These are phyloP conservation scores for Fraxinus quadrangulata DNA, from an alignment of 257 asterid species.

Conservation along the genomic window DNA sequence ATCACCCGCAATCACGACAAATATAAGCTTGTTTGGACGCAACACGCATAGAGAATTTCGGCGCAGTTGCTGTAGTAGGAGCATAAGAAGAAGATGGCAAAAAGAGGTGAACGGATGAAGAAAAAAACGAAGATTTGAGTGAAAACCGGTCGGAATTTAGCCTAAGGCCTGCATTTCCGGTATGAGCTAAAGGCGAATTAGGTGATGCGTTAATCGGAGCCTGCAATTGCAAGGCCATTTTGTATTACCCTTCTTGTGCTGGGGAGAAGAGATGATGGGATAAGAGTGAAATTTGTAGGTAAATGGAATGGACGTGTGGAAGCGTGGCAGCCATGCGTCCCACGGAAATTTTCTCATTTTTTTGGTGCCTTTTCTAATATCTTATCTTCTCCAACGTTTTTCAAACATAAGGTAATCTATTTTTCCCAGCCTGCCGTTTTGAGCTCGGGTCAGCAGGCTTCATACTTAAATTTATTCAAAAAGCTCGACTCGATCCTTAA, in stretches of 20 bases:
- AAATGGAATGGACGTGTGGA: conserved; percentile 23
- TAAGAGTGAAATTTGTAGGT: conserved; percentile 31
- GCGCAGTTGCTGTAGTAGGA: conserved; percentile 51
- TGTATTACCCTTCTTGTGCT: background rate
- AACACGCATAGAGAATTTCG: conserved; percentile 72
- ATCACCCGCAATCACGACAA: conserved; percentile 98
- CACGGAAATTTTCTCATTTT: conserved; percentile 37
- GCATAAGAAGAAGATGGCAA: conserved; percentile 34
- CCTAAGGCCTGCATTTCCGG: conserved; percentile 53
- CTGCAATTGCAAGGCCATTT: conserved; percentile 55
- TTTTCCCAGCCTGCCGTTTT: too few species aligned
- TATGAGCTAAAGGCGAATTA: conserved; percentile 29
- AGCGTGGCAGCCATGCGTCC: conserved; percentile 77
- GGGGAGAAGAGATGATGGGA: conserved; percentile 32
- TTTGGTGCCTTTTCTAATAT: conserved; percentile 24
- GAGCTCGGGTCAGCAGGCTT: too few species aligned
- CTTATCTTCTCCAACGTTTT: conserved; percentile 15
- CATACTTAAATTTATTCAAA: too few species aligned
- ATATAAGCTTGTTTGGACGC: conserved; percentile 87
- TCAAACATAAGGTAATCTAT: too few species aligned
- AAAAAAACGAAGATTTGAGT: conserved; percentile 63
- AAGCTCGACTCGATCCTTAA: too few species aligned
- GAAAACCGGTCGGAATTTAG: conserved; percentile 42
- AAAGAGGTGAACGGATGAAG: conserved; percentile 58
- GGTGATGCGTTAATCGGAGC: background rate